Evolutionary conservation across 768 basidiomycete genomes (phyloP).

Genomic region (Naganishia antarctica): DNA sequence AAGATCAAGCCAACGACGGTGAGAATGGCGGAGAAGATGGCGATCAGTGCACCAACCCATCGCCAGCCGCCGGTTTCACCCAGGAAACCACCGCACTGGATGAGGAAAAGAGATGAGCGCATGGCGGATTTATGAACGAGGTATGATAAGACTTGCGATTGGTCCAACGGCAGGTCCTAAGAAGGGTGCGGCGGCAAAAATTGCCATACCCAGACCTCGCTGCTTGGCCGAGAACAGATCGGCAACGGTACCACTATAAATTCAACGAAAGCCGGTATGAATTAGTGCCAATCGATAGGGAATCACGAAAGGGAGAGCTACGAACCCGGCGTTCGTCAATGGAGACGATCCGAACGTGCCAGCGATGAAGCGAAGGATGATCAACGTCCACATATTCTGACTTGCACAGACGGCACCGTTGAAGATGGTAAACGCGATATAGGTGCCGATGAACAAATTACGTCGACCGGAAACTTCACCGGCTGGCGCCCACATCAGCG

Average conservation of each 20-base stretch:
- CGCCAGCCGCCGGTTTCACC: conserved; percentile 46
- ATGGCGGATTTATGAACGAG: neutral
- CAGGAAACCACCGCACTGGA: conserved; percentile 48
- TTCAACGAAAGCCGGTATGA: neutral
- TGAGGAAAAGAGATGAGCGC: neutral
- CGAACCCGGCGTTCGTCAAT: conserved; percentile 50
- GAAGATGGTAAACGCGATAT: conserved; percentile 48
- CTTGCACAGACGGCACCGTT: conserved; percentile 47
- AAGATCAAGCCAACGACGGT: conserved; percentile 36
- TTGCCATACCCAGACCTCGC: conserved; percentile 46
- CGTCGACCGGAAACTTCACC: conserved; percentile 50
- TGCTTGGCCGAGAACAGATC: conserved; percentile 45
- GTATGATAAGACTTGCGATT: conserved; percentile 5
- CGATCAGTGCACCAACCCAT: conserved; percentile 44
- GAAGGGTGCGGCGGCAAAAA: conserved; percentile 47
- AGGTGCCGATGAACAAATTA: conserved; percentile 49
- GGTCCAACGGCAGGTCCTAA: conserved; percentile 31
- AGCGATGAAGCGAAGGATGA: conserved; percentile 50
- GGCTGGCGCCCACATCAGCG: conserved; percentile 49
- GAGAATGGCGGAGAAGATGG: conserved; percentile 42
- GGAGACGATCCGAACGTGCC: conserved; percentile 50
- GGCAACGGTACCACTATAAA: conserved; percentile 38
- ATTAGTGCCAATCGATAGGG: too few relatives aligned
- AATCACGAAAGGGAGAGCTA: conserved; percentile 4
- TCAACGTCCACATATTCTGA: conserved; percentile 47